Conservation (phyloP, 1,284 basidiomycete genomes). For the Meripilus lineatus region DNA sequence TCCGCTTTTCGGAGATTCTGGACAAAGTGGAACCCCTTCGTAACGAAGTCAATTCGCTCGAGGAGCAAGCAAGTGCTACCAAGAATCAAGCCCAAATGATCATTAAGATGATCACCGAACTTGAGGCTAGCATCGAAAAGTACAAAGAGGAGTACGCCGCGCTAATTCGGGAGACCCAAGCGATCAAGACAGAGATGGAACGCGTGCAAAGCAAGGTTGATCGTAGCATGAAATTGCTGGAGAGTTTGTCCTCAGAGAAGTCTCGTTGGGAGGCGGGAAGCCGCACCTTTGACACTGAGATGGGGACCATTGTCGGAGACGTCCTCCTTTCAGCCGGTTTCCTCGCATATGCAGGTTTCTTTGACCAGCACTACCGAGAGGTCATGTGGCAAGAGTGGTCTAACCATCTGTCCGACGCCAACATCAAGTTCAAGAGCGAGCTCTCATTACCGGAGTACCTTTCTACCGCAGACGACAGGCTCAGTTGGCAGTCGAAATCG, state of each 20-base stretch:
- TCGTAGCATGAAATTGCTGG: conserved; percentile 92
- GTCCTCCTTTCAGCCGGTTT: conserved; percentile 95
- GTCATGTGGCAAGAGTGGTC: conserved; percentile 97
- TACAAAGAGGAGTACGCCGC: conserved; percentile 99
- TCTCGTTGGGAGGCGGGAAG: conserved; percentile 94
- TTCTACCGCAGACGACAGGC: conserved; percentile 94
- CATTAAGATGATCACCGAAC: conserved; percentile 88
- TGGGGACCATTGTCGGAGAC: conserved; percentile 98
- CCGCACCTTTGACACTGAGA: conserved; percentile 95
- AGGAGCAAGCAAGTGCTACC: conserved; percentile 88
- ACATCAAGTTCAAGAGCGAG: conserved; percentile 89
- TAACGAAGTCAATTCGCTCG: conserved; percentile 91
- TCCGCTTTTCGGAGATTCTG: conserved; percentile 95
- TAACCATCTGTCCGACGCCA: conserved; percentile 83
- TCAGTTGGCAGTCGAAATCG: conserved; percentile 94
- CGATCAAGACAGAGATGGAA: conserved; percentile 98
- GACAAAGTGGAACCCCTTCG: conserved; percentile 97
- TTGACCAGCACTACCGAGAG: conserved; percentile 98
- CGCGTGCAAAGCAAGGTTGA: conserved; percentile 96
- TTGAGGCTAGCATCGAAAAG: conserved; percentile 87
- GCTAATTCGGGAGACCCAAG: conserved; percentile 95
- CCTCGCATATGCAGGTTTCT: conserved; percentile 97
- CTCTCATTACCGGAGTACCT: conserved; percentile 94
- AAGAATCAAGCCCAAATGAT: conserved; percentile 90
- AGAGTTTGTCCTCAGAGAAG: conserved; percentile 94